Percentiles rank a stretch among this genome's conserved stretches.
Evolutionary conservation across 192 early-diverging fungal genomes (phyloP).

Genomic region (Lobosporangium transversale): DNA sequence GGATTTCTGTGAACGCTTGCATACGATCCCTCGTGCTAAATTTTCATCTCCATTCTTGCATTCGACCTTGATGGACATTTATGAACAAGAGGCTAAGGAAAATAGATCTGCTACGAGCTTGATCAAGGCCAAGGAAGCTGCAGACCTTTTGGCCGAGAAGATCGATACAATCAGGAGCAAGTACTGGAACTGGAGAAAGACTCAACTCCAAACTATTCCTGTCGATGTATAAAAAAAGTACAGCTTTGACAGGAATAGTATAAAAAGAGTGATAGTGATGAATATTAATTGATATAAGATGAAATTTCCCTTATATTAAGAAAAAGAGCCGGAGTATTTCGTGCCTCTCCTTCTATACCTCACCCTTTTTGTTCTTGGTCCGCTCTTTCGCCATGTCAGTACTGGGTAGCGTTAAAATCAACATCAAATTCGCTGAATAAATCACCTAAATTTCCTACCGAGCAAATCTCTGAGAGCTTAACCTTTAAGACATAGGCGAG

Average conservation of each 20-base stretch:
- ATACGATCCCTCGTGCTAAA: constrained; percentile 19
- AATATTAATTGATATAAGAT: background rate
- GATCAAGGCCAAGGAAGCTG: constrained; percentile 46
- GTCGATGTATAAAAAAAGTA: constrained; percentile 8
- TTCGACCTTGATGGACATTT: constrained; percentile 56
- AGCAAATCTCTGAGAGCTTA: constrained; percentile 30
- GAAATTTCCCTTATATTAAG: background rate
- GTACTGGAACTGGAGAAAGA: constrained; percentile 73
- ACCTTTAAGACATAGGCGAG: no score
- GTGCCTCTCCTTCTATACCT: background rate
- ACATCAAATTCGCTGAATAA: constrained; percentile 37
- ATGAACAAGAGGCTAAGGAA: constrained; percentile 55
- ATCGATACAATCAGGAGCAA: constrained; percentile 70
- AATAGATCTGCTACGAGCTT: constrained; percentile 22
- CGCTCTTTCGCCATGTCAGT: no score
- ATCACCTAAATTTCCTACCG: constrained; percentile 33
- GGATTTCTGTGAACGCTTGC: constrained; percentile 55
- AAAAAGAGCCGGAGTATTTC: background rate
- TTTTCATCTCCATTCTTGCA: constrained; percentile 53
- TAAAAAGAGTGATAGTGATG: background rate
- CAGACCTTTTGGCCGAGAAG: constrained; percentile 61
- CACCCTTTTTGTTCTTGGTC: no score
- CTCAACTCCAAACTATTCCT: constrained; percentile 23
- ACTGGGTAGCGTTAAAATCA: constrained; percentile 26
- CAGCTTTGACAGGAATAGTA: background rate